Evolutionary conservation across 345 rosid species (phyloP), one percentile per base, ranked within the genome.

Genomic region (Moricandia arvensis): DNA sequence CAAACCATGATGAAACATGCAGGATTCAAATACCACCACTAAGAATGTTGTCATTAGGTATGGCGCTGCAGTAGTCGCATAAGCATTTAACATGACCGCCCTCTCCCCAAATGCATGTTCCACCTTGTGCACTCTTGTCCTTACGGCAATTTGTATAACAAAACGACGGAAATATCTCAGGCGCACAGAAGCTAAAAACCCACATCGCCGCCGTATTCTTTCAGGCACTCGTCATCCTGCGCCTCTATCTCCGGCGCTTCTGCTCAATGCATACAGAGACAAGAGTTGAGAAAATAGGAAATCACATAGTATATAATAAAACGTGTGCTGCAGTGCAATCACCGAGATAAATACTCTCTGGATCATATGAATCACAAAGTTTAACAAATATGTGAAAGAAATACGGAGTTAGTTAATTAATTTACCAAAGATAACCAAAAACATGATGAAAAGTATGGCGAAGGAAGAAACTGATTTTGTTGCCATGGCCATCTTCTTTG

Each of bases 111-210:
- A 15, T 15, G 37, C 81, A 78, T 66, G 3, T 66, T 66, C 77
- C 81, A 26, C 81, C 77, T 24, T 47, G 29, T 0, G 81, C 81
- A 0, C 47, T 45, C 5, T 78, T 78, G 55, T 59, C 15, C 9
- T 66, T 3, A 57, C 72, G 72, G 63, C 81, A 78, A 6, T 17
- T 65, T 1, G 4, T 8, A 10, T 59, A 49, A 49, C 81, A 78
- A 1, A 72, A 17, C 11, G 81, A 0, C 26, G 77, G 81, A 26
- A 0, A 59, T 26, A 72, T 72, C 30, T 1, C 4, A 15, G 81
- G 81, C n/a, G 73, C 69, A 66, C 81, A 78, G 31, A 47, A 78
- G 11, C 59, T n/a, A 34, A 72, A 72, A 60, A 49, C 81, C 77
- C 2, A 78, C 81, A 10, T 72, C 4, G 3, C 81, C 81, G 0